phyloP scores from a whole-genome alignment of 768 basidiomycete genomes.

The Serendipita sp. region DNA sequence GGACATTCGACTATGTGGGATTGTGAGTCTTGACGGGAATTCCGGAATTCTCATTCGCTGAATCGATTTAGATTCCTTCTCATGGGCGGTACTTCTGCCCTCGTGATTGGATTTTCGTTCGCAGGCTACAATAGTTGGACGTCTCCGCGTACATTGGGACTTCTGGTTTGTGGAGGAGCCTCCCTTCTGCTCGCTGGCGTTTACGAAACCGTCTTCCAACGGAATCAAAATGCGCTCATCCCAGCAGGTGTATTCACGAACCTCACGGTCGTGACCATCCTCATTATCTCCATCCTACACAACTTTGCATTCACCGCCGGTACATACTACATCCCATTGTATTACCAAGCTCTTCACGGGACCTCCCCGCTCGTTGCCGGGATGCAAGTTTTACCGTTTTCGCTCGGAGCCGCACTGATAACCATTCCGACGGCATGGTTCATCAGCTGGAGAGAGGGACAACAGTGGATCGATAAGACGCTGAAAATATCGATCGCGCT shows the following conservation, averaged over 20 bases:
- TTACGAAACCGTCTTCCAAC: conserved; percentile 33
- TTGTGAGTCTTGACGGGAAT: conserved; percentile 33
- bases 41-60: conserved; percentile 9
- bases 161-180: conserved; percentile 39
- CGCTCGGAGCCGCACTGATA: conserved; percentile 67
- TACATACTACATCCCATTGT: conserved; percentile 73
- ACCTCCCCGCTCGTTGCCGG: conserved; percentile 59
- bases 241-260: conserved; percentile 46
- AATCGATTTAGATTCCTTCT: conserved; percentile 40
- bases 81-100: conserved; percentile 54
- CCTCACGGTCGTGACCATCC: conserved; percentile 43
- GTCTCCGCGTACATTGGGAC: conserved; percentile 39
- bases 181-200: conserved; percentile 42
- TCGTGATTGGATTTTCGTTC: conserved; percentile 69
- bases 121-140: conserved; percentile 52
- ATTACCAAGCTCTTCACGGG: conserved; percentile 61
- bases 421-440: conserved; percentile 81
- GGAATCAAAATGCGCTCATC: conserved; percentile 57
- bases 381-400: conserved; percentile 62
- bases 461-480: background rate
- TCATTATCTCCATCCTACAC: conserved; percentile 60
- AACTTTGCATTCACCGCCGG: conserved; percentile 72
- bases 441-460: conserved; percentile 34
- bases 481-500: background rate
- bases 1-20: conserved; percentile 60